Conservation (phyloP, 73 alveolate genomes). For the Breviolum minutum region DNA sequence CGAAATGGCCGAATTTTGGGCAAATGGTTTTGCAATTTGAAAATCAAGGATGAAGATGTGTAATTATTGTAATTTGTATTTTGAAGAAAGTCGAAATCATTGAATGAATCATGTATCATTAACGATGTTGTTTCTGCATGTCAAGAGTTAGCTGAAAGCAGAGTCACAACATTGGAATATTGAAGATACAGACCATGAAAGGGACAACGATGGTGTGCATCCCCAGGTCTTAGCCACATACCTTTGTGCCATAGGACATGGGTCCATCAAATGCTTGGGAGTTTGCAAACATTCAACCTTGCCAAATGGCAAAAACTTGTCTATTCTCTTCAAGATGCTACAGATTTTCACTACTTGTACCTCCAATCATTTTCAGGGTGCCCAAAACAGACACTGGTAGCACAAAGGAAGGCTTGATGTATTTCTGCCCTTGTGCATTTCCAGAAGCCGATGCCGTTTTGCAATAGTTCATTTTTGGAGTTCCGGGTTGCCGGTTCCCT, state of each 20-base stretch:
- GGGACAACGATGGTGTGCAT: background rate
- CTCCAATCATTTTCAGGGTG: no score
- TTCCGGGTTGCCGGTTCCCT: no score
- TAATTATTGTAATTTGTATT: no score
- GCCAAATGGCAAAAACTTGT: background rate
- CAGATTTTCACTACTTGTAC: no score
- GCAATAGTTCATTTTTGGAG: no score
- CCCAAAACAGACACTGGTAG: no score
- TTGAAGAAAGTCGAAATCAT: no score
- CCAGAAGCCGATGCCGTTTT: no score
- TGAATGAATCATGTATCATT: background rate
- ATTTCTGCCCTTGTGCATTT: no score
- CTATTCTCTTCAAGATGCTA: background rate
- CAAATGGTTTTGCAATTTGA: no score
- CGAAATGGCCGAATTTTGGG: background rate
- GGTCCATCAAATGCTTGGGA: background rate
- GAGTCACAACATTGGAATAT: background rate
- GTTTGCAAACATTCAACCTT: background rate
- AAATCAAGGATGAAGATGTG: background rate
- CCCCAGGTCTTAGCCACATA: slow-evolving; percentile 10
- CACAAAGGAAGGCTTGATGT: no score
- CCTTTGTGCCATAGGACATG: slow-evolving; percentile 20
- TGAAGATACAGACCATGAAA: background rate
- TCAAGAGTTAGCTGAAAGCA: background rate
- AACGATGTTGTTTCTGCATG: background rate